Evolutionary conservation across 75 land plant genomes (phyloP).

Genomic region (Pinus tabuliformis): DNA sequence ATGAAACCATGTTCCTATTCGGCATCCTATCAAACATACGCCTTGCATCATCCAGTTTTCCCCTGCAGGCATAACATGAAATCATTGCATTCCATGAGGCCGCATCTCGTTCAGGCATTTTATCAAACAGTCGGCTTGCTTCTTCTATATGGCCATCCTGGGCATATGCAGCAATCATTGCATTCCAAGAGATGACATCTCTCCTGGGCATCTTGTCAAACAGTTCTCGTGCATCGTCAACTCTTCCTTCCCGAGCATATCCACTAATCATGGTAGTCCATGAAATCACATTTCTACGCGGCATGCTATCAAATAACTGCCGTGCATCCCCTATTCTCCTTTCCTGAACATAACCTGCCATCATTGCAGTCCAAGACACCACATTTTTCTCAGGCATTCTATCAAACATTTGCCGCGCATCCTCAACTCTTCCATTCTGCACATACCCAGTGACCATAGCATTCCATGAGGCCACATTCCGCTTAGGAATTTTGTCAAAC

Average conservation of each 20-base stretch:
- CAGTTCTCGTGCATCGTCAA: not conserved
- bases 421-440: constrained; percentile 4
- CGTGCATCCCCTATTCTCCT: not conserved
- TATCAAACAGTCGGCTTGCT: constrained; percentile 1
- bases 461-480: constrained; percentile 4
- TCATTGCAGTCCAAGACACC: constrained; percentile 3
- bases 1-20: constrained; percentile 11
- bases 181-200: constrained; percentile 6
- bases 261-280: constrained; percentile 8
- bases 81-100: constrained; percentile 9
- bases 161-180: constrained; percentile 5
- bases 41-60: constrained; percentile 5
- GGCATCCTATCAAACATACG: constrained; percentile 7
- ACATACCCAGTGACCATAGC: not conserved
- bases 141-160: not conserved
- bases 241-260: not conserved
- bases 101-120: constrained; percentile 1
- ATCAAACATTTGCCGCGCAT: constrained; percentile 6
- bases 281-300: not conserved
- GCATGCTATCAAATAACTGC: not conserved
- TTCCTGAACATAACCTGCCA: constrained; percentile 6
- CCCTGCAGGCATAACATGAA: constrained; percentile 4
- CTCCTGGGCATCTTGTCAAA: constrained; percentile 2
- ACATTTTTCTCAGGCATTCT: constrained; percentile 5
- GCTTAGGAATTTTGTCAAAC: constrained; percentile 2